Conservation (phyloP, 805 yeast species). For the Scheffersomyces ergatensis region DNA sequence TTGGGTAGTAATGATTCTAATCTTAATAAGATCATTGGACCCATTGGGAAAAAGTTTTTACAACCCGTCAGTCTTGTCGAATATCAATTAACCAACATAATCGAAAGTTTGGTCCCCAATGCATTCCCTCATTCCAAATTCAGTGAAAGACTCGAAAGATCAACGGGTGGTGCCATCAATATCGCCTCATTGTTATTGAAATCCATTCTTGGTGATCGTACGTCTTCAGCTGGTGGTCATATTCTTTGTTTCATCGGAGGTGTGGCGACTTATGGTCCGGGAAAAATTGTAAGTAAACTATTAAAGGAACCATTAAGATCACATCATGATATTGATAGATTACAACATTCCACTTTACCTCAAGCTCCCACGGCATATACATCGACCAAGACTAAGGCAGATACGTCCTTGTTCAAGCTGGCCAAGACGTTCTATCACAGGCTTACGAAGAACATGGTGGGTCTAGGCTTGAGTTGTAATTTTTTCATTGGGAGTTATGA, state of each 20-base stretch:
- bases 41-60: conserved; percentile 34
- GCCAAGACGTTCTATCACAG: conserved; percentile 48
- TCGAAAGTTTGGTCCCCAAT: conserved; percentile 50
- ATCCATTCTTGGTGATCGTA: conserved; percentile 30
- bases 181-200: conserved; percentile 40
- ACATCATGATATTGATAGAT: conserved; percentile 55
- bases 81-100: conserved; percentile 45
- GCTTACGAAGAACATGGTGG: conserved; percentile 46
- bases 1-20: conserved; percentile 6
- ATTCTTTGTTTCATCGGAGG: conserved; percentile 58
- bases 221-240: conserved; percentile 51
- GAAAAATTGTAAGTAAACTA: conserved; percentile 52
- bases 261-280: conserved; percentile 66
- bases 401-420: conserved; percentile 24
- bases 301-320: conserved; percentile 66
- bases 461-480: conserved; percentile 54
- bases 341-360: conserved; percentile 24
- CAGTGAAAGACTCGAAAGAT: conserved; percentile 48
- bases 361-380: conserved; percentile 28
- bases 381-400: conserved; percentile 31
- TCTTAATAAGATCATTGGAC: conserved; percentile 9
- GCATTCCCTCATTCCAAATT: conserved; percentile 43
- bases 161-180: conserved; percentile 61
- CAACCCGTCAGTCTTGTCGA: conserved; percentile 50
- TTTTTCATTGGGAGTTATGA: conserved; percentile 66